Conservation (phyloP, 179 eudicot genomes). For the Camellia oleifera region DNA sequence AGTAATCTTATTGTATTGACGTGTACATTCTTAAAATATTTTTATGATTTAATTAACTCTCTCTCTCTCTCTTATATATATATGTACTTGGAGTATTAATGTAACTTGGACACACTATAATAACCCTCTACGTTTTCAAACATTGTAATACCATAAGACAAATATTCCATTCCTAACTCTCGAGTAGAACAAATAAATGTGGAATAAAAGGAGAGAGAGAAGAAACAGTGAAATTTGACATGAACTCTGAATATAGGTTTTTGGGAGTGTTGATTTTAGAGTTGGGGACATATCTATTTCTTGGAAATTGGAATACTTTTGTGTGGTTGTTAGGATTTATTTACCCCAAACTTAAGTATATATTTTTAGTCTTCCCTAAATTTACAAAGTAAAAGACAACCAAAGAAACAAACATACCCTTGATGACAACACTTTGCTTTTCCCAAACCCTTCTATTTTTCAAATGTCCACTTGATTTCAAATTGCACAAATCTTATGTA, state of each 20-base stretch:
- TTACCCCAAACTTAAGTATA: not conserved
- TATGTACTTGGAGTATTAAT: no score
- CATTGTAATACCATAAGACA: conserved; percentile 1
- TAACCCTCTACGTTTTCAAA: not conserved
- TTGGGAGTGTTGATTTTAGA: not conserved
- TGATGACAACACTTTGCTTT: conserved; percentile 76
- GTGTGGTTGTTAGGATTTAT: not conserved
- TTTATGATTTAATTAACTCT: no score
- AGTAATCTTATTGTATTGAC: no score
- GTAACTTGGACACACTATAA: no score
- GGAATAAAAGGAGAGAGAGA: not conserved
- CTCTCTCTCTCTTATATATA: no score
- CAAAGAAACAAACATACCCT: conserved; percentile 71
- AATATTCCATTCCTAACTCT: conserved; percentile 25
- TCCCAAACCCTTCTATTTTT: conserved; percentile 41
- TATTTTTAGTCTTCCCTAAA: not conserved
- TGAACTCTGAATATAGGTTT: conserved; percentile 11
- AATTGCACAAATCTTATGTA: conserved; percentile 9
- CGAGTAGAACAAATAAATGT: not conserved
- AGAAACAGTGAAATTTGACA: conserved; percentile 11
- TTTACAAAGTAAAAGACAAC: conserved; percentile 51
- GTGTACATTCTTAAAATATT: no score
- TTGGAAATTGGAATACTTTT: conserved; percentile 11
- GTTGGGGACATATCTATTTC: conserved; percentile 8
- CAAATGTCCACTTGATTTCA: conserved; percentile 23